Evolutionary conservation across 345 rosid species (phyloP), one percentile per base, ranked within the genome.

Genomic region (Aquilaria malaccensis): DNA sequence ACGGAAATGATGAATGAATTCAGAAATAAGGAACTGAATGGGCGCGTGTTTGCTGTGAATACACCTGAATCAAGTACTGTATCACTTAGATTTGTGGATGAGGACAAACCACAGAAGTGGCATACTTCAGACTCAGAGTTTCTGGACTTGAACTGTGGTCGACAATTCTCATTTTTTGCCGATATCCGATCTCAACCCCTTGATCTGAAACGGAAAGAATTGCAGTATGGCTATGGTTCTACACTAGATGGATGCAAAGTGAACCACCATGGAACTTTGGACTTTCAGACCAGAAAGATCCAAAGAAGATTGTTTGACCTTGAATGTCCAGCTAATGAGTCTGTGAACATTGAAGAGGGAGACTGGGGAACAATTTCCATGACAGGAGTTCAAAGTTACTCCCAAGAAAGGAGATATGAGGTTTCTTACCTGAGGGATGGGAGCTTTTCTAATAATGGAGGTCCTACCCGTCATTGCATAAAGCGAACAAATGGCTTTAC

Each of bases 1-100:
- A 76, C 50, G 51, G 87, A 80, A 54, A 73, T 89, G 85, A 89
- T 89, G 97, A 81, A 81, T 74, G 89, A 83, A 73, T 58, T 80
- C 58, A 80, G 74, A 73, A 81, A 66, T 71, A 77, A 72, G 72
- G 76, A 83, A 63, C 57, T 76, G 46, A 54, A 56, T 41, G 60
- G 61, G 43, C 74, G 71, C 54, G 57, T 64, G 61, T 64, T 56
- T 53, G 76, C 53, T 11, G 54, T 47, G 4, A 77, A 63, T 52
- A 67, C 71, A 37, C 78, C 72, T 1, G 64, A 56, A 50, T 80
- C 83, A 13, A 65, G 65, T 58, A 43, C 65, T 13, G 67, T 56
- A 57, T 59, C 72, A 6, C 55, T 65, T 12, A 49, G 70, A 46
- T 65, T 71, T 46, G 51, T 70, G 10, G 55, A 62, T 37, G 63